These are phyloP conservation scores for Echria macrotheca DNA, from an alignment of 495 filamentous ascomycete genomes.

Conservation along the genomic window DNA sequence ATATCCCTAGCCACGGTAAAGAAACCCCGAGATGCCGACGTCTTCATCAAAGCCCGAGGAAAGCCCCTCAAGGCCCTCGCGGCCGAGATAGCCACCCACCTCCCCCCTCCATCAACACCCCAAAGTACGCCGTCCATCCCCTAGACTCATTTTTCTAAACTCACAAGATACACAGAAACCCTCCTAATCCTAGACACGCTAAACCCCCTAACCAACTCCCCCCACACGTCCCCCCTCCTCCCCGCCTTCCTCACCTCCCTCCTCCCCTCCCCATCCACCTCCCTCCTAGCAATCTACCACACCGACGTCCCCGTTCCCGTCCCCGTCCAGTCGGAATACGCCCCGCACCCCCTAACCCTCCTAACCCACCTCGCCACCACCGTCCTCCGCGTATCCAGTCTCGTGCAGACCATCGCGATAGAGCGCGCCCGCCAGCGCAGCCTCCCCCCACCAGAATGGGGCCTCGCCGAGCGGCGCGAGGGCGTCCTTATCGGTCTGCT, in stretches of 20 bases:
- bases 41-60: constrained; percentile 58
- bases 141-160: too few relatives aligned
- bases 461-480: constrained; percentile 66
- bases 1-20: constrained; percentile 68
- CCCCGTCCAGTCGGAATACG: constrained; percentile 37
- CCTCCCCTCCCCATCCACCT: constrained; percentile 46
- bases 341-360: constrained; percentile 61
- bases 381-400: constrained; percentile 43
- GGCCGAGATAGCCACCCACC: constrained; percentile 52
- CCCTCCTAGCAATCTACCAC: constrained; percentile 63
- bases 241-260: constrained; percentile 51
- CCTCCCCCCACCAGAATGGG: constrained; percentile 65
- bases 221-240: constrained; percentile 33
- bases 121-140: too few relatives aligned
- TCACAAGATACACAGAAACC: constrained; percentile 44
- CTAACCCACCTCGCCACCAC: constrained; percentile 47
- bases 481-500: constrained; percentile 60
- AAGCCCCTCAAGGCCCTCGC: constrained; percentile 49
- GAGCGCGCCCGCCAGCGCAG: constrained; percentile 67
- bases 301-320: constrained; percentile 54
- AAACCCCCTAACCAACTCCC: constrained; percentile 43
- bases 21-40: constrained; percentile 50
- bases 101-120: constrained; percentile 33
- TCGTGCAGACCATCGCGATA: constrained; percentile 62
- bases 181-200: constrained; percentile 62